Conservation (phyloP, 2,329 filamentous ascomycete species). For the Botrytis galanthina region DNA sequence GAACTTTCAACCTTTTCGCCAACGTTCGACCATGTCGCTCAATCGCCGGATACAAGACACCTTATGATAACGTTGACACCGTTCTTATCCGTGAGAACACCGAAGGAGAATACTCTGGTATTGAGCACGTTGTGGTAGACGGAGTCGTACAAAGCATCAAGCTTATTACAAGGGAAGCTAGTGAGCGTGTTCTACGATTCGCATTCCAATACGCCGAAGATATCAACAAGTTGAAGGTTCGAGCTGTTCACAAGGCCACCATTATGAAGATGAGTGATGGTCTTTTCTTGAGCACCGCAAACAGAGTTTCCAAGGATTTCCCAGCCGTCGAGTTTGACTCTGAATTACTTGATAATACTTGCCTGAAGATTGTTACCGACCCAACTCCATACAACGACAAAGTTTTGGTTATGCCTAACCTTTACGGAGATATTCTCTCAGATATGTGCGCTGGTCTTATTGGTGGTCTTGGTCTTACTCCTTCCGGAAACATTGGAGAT, state of each 20-base stretch:
- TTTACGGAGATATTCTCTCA: constrained; percentile 98
- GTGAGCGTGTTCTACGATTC: constrained; percentile 92
- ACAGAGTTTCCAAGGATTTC: constrained; percentile 90
- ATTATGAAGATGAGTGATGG: constrained; percentile 99
- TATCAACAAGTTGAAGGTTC: constrained; percentile 93
- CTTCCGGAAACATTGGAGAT: constrained; percentile 97
- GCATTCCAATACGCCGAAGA: constrained; percentile 97
- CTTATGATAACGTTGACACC: constrained; percentile 95
- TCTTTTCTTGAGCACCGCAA: constrained; percentile 88
- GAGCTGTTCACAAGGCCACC: constrained; percentile 98
- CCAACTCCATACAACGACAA: constrained; percentile 98
- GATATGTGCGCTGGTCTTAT: constrained; percentile 99
- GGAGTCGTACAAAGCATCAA: constrained; percentile 99
- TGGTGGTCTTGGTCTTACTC: constrained; percentile 93
- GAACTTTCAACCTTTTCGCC: constrained; percentile 99
- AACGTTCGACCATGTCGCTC: constrained; percentile 98
- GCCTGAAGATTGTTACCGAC: constrained; percentile 97
- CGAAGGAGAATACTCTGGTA: constrained; percentile 98
- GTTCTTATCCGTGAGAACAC: constrained; percentile 99
- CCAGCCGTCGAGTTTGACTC: constrained; percentile 94
- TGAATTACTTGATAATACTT: constrained; percentile 98
- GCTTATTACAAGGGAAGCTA: constrained; percentile 94
- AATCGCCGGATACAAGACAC: constrained; percentile 96
- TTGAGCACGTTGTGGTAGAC: constrained; percentile 97
- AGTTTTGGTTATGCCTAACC: constrained; percentile 96